These are phyloP conservation scores for Claviceps sp. DNA, from an alignment of 2,329 filamentous ascomycete species.

Conservation along the genomic window DNA sequence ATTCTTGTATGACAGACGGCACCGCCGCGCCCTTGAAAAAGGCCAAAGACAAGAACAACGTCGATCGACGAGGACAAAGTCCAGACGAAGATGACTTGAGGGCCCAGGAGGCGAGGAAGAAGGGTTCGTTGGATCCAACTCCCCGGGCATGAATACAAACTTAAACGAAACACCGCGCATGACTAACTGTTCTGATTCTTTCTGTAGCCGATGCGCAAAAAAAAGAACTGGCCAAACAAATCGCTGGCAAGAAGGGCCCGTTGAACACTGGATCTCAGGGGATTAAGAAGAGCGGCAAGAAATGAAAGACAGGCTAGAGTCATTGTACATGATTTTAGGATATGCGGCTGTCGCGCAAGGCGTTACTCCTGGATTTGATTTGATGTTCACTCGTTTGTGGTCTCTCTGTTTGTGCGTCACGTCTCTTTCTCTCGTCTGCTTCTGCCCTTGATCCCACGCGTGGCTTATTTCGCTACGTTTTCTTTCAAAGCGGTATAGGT, in stretches of 20 bases:
- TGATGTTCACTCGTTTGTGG: not conserved
- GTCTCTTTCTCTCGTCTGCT: too few species aligned
- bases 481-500: too few species aligned
- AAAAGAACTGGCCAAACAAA: slow-evolving; percentile 68
- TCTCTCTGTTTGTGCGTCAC: not conserved
- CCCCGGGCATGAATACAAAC: not conserved
- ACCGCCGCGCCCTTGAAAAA: slow-evolving; percentile 70
- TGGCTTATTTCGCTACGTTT: too few species aligned
- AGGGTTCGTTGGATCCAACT: not conserved
- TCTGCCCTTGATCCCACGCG: not conserved
- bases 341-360: not conserved
- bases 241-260: slow-evolving; percentile 72
- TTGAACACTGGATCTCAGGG: slow-evolving; percentile 73
- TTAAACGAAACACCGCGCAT: not conserved
- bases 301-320: slow-evolving; percentile 37
- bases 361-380: not conserved
- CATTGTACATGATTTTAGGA: not conserved
- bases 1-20: slow-evolving; percentile 43
- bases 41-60: slow-evolving; percentile 64
- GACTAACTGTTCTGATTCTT: not conserved
- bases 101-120: not conserved
- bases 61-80: not conserved
- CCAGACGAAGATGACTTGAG: not conserved
- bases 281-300: slow-evolving; percentile 98
- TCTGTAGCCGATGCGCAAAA: not conserved